Conservation (phyloP, 139 green algal genomes). For the Deuterostichococcus epilithicus region DNA sequence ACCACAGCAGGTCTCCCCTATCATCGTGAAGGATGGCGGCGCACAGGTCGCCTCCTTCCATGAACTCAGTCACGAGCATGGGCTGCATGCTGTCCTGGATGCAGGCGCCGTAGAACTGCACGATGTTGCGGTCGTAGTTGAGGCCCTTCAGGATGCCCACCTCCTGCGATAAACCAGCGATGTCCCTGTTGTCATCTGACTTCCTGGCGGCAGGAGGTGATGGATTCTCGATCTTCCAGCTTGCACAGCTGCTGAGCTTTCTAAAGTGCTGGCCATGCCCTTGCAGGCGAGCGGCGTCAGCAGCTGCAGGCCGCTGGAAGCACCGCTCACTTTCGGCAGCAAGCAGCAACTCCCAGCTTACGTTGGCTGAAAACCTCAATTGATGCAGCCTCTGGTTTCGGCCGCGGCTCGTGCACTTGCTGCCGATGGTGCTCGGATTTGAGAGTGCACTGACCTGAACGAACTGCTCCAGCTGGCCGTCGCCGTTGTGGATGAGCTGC, state of each 20-base stretch:
- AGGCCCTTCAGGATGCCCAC: conserved; percentile 29
- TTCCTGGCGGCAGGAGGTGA: too few relatives aligned
- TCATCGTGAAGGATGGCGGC: not conserved
- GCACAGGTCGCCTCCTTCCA: conserved; percentile 15
- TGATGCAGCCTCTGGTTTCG: too few relatives aligned
- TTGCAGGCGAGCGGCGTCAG: too few relatives aligned
- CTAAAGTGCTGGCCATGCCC: too few relatives aligned
- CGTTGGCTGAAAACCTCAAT: too few relatives aligned
- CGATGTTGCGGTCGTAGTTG: conserved; percentile 38
- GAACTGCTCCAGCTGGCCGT: not conserved
- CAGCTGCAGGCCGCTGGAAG: too few relatives aligned
- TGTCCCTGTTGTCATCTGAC: too few relatives aligned
- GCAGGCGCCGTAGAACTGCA: conserved; percentile 35
- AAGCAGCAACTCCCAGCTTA: too few relatives aligned
- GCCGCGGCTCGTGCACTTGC: too few relatives aligned
- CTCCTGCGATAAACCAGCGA: conserved; percentile 9
- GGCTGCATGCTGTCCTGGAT: not conserved
- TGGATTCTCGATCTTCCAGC: not conserved
- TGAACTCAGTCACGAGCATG: conserved; percentile 14
- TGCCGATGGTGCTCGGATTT: too few relatives aligned
- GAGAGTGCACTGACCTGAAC: not conserved
- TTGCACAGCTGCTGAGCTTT: too few relatives aligned
- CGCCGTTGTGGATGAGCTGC: not conserved
- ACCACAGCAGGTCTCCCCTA: not conserved
- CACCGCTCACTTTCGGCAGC: too few relatives aligned